Conservation (phyloP, 495 filamentous ascomycete species). For the Lepraria neglecta region DNA sequence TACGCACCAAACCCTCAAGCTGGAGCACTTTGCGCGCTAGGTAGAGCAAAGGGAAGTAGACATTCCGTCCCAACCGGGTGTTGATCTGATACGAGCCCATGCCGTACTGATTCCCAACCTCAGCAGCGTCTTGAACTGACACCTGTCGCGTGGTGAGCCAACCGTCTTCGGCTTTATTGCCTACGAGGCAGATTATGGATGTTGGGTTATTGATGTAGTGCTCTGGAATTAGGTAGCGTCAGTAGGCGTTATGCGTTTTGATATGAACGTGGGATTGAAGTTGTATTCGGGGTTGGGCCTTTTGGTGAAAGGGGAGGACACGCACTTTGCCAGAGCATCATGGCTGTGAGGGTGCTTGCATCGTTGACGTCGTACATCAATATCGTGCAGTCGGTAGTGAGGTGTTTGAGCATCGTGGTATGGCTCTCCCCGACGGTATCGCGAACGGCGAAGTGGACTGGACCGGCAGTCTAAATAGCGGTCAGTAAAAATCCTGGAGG, state of each 20-base stretch:
- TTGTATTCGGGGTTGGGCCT: background rate
- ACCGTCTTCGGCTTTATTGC: slow-evolving; percentile 5
- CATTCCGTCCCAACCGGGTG: background rate
- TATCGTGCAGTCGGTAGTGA: background rate
- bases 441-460: background rate
- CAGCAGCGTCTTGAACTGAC: background rate
- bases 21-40: background rate
- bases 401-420: background rate
- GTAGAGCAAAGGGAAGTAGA: background rate
- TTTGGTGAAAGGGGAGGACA: background rate
- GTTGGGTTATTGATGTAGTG: background rate
- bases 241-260: too few species aligned
- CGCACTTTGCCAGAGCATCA: background rate
- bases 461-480: background rate
- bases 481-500: too few species aligned
- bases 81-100: background rate
- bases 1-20: background rate
- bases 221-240: background rate
- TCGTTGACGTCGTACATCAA: slow-evolving; percentile 2
- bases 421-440: background rate
- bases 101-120: background rate
- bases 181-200: background rate
- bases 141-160: background rate
- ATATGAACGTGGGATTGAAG: too few species aligned
- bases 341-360: background rate